Evolutionary conservation across 129 eudicot species (phyloP), one percentile per base, ranked within the genome.

Genomic region (Dittrichia graveolens): DNA sequence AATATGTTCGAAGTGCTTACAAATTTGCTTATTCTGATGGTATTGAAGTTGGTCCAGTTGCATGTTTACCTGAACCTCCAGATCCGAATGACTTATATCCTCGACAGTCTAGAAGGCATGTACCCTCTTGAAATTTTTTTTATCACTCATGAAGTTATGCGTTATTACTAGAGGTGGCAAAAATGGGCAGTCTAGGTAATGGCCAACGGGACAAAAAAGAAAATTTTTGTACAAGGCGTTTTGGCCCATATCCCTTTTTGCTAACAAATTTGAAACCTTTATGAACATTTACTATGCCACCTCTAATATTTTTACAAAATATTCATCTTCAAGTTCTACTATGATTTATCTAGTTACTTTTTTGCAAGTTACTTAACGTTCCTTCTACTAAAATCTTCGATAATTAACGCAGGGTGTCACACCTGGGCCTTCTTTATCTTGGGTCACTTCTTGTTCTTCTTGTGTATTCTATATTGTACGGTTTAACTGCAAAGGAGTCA

Each of bases 81-180:
- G 95, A 95, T 73, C 96, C 99, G n/a, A 90, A 88, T 54, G 99
- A 90, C 81, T 83, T 95, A 65, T 91, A 95, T 81, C 99, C 99
- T 83, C 86, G 95, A 65, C 95, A 95, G 79, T 91, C 99, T 67
- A 88, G 87, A 75, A 88, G 99, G 99, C 83, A 91, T 83, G 92
- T 50, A 18, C 64, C n/a, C 40, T 84, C 54, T 15, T 78, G 63
- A 47, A 60, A 19, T 61, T 19, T 38, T 49, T 4, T n/a, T 7
- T 19, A 48, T 12, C 48, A 59, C 14, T 35, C 46, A 49, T 8
- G n/a, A 35, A 67, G 8, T 35, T 34, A n/a, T 67, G 10, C 34
- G 4, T 67, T 47, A 34, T 49, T 67, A 31, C 3, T n/a, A 47
- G 34, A 14, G 59, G 43, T 47, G 60, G 58, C 18, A n/a, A 37